Conservation (phyloP, 495 filamentous ascomycete genomes). For the Parachaetomium inaequale region DNA sequence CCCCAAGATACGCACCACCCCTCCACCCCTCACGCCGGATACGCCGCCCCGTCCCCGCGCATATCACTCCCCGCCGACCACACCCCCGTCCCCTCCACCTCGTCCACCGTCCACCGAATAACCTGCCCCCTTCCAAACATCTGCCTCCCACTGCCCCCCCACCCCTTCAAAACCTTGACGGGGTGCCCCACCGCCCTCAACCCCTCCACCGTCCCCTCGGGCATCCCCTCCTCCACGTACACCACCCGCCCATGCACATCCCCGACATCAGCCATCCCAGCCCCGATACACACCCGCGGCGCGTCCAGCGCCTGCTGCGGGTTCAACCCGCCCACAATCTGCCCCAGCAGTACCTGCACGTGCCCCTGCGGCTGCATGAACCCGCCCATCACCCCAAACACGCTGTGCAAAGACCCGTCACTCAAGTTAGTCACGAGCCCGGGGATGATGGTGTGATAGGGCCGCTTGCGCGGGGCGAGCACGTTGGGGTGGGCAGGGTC, state of each 20-base stretch:
- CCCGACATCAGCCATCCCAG: conserved; percentile 55
- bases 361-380: conserved; percentile 99
- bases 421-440: conserved; percentile 75
- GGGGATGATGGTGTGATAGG: conserved; percentile 97
- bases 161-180: conserved; percentile 64
- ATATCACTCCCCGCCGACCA: conserved; percentile 86
- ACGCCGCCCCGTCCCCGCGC: conserved; percentile 81
- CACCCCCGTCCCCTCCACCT: conserved; percentile 63
- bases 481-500: conserved; percentile 66
- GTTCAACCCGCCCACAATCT: conserved; percentile 76
- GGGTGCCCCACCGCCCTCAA: conserved; percentile 69
- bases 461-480: conserved; percentile 76
- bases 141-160: conserved; percentile 60
- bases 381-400: conserved; percentile 96
- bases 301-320: conserved; percentile 90
- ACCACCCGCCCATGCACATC: conserved; percentile 47
- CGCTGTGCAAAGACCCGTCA: conserved; percentile 70
- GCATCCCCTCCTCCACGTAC: conserved; percentile 82
- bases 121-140: conserved; percentile 91
- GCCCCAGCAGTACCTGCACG: conserved; percentile 89
- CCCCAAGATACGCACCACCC: not conserved
- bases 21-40: conserved; percentile 48
- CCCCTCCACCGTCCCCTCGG: conserved; percentile 59
- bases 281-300: conserved; percentile 78
- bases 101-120: conserved; percentile 64